Conservation (phyloP, 1,284 basidiomycete species). For the Tilletia caries region DNA sequence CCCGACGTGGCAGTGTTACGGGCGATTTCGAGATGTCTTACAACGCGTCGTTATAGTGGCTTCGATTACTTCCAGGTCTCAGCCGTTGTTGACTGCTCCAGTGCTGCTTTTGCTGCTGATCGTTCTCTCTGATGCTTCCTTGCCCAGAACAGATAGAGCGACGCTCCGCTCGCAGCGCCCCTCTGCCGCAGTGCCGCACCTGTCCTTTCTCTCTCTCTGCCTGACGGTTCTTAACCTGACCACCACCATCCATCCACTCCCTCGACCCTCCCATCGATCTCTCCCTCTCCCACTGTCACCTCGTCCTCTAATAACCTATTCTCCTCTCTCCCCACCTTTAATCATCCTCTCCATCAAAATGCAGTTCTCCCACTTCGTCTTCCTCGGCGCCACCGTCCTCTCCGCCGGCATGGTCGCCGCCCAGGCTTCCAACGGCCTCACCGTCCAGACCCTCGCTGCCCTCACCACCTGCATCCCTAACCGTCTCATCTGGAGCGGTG, state of each 20-base stretch:
- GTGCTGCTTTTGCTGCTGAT: no score
- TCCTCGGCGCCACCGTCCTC: conserved; percentile 2
- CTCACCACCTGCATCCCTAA: conserved; percentile 7
- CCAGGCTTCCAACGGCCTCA: neutral
- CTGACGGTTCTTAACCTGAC: no score
- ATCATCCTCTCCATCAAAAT: neutral
- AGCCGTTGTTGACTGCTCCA: no score
- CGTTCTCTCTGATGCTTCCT: no score
- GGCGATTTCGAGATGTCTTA: no score
- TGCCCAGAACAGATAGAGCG: no score
- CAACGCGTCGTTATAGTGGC: no score
- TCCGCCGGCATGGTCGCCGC: conserved; percentile 6
- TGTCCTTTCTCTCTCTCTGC: conserved; percentile 1
- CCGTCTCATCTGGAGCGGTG: conserved; percentile 9
- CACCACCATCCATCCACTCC: neutral
- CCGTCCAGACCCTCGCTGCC: conserved; percentile 8
- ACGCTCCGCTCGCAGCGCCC: no score
- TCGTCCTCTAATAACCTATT: neutral
- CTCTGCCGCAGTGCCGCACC: neutral
- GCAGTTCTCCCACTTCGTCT: conserved; percentile 9
- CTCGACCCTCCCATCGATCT: neutral
- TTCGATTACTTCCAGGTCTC: no score
- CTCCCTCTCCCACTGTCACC: neutral
- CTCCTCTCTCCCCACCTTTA: neutral
- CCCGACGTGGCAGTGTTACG: no score